phyloP scores from a whole-genome alignment of 768 basidiomycete genomes.

The Tephrocybe sp. region DNA sequence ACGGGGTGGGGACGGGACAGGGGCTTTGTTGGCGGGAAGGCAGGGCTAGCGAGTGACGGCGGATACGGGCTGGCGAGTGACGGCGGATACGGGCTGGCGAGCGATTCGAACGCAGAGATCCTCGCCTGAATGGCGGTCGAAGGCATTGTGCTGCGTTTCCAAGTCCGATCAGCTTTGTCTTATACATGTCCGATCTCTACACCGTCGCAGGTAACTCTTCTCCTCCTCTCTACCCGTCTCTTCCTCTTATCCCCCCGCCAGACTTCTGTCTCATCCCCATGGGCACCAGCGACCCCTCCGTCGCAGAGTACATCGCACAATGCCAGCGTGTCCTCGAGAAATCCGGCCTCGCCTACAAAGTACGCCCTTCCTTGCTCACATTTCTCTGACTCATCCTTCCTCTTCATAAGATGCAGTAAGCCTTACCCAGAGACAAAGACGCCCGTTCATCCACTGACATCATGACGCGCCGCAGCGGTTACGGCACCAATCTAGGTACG shows the following conservation, averaged over 20 bases:
- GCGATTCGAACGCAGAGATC: slow-evolving; percentile 65
- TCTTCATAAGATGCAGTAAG: slow-evolving; percentile 65
- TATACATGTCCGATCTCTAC: slow-evolving; percentile 54
- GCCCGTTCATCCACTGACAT: not conserved
- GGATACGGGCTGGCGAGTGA: slow-evolving; percentile 28
- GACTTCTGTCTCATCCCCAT: slow-evolving; percentile 91
- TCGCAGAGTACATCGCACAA: slow-evolving; percentile 77
- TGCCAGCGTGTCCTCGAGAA: slow-evolving; percentile 82
- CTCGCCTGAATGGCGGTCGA: slow-evolving; percentile 53
- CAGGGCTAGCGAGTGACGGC: slow-evolving; percentile 29
- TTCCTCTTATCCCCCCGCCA: slow-evolving; percentile 24
- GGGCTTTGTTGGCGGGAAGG: slow-evolving; percentile 33
- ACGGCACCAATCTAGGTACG: slow-evolving; percentile 86
- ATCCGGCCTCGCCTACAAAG: slow-evolving; percentile 82
- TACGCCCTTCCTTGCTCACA: slow-evolving; percentile 23
- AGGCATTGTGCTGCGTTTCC: slow-evolving; percentile 30
- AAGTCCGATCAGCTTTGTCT: slow-evolving; percentile 11
- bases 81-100: slow-evolving; percentile 27
- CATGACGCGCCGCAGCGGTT: slow-evolving; percentile 53
- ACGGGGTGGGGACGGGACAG: not conserved
- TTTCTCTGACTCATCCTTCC: not conserved
- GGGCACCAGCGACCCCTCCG: slow-evolving; percentile 74
- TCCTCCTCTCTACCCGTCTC: not conserved
- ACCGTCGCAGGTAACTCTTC: slow-evolving; percentile 64
- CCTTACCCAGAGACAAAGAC: slow-evolving; percentile 4